Evolutionary conservation across 192 early-diverging fungal genomes (phyloP), one percentile per base, ranked within the genome.

Genomic region (Umbelopsis ramanniana): DNA sequence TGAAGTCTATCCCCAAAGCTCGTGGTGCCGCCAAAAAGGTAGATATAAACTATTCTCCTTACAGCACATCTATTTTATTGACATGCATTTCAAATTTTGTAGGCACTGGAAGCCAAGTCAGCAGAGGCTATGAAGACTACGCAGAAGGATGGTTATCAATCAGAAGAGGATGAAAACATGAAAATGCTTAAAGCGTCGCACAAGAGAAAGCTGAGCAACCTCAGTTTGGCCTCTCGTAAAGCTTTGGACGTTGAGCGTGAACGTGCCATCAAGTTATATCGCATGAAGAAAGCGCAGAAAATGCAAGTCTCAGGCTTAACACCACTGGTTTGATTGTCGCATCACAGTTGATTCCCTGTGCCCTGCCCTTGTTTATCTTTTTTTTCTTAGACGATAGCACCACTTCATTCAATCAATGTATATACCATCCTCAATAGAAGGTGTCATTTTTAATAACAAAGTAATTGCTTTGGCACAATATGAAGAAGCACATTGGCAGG

Each of bases 231-330:
- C 4, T 79, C 82, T 24, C 70, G 75, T 71, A 75, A 76, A 63
- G 77, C 73, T 29, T 71, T 89, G 21, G 85, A 87, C n/a, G 71
- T 75, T 21, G 85, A 89, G 57, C 84, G 87, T 19, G 82, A 80
- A 63, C 72, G 81, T 35, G 81, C 81, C 19, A 81, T 89, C 45
- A 79, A 82, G 43, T 57, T 74, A 29, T 89, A 89, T 46, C 72
- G 87, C 40, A 69, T 78, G 15, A 82, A 80, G 72, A 88, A 86
- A 74, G 85, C 82, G 2, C 77, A 85, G 68, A 78, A 72, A 48
- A 72, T 76, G 33, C 46, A 24, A 45, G 70, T 45, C 11, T 52
- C 75, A 19, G 79, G 75, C 21, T 33, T 71, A 46, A 72, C 60
- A 53, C 72, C 72, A n/a, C 11, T 72, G 37, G 11, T n/a, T 37